Base-by-base conservation (phyloP, 345 rosid species). In the Hirschfeldia incana region DNA sequence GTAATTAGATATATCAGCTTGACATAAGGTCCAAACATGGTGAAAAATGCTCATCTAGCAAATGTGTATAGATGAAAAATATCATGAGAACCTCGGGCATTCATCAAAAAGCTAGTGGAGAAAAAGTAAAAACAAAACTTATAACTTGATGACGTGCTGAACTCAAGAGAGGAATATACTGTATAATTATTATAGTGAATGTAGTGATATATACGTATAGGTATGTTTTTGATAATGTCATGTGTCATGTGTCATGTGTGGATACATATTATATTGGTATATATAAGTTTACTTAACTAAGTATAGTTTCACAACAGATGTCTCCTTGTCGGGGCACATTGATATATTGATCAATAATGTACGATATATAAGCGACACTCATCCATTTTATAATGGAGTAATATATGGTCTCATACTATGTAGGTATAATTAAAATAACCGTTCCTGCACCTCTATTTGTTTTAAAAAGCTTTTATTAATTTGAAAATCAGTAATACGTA, bases 261-360 rank as follows among this genome's bases (percentile, higher is more conserved):
- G 61, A 55, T 80, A 68, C 3, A 26, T 67, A 39, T 49, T 79
- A 34, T 65, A 73, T 27, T 12, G 16, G 74, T 67, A 73, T 49
- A 55, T 65, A 69, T 51, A 80, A 62, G 74, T 69, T 69, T 69
- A 37, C 53, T 53, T 65, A 65, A 58, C 61, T 69, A 58, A 75
- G 76, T 65, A 76, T 76, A 70, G 80, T 80, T 75, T 65, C 10
- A 17, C 76, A 80, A 76, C 68, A 58, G 77, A 76, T 80, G 83
- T 80, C 74, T 80, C 80, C 83, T 76, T 80, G 80, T 80, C 83
- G 80, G 83, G 83, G 77, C 80, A 76, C 83, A 80, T 59, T 60
- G 77, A 65, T 44, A 71, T 71, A 44, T 75, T 65, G 74, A 80
- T 80, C 80, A 80, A 57, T 66, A 59, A 80, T 80, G 80, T 71